phyloP scores from a whole-genome alignment of 257 asterid species.

The Thymus mandschuricus region DNA sequence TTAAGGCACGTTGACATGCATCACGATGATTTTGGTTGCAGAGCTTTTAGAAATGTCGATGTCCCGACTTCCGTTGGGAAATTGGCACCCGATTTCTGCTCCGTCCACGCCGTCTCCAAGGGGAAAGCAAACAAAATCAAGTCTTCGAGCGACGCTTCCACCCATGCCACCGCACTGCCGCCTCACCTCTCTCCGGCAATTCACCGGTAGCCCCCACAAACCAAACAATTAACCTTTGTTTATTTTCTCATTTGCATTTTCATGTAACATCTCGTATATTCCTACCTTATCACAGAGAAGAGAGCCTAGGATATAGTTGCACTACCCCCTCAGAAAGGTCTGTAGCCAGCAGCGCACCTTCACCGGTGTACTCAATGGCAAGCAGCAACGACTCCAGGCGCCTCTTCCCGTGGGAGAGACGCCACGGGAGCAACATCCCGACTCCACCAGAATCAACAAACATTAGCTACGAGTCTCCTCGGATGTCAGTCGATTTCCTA shows the following conservation, averaged over 20 bases:
- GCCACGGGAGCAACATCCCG: slow-evolving; percentile 25
- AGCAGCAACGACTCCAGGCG: slow-evolving; percentile 26
- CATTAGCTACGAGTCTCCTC: slow-evolving; percentile 33
- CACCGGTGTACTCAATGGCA: slow-evolving; percentile 28
- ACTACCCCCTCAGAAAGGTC: slow-evolving; percentile 20
- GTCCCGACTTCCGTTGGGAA: slow-evolving; percentile 54
- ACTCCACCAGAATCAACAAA: slow-evolving; percentile 32
- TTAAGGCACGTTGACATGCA: neutral
- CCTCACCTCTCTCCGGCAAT: slow-evolving; percentile 18
- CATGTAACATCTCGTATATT: slow-evolving; percentile 2
- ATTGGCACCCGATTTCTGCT: slow-evolving; percentile 62
- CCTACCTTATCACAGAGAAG: slow-evolving; percentile 41
- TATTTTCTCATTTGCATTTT: neutral
- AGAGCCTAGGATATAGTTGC: slow-evolving; percentile 21
- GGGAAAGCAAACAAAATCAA: slow-evolving; percentile 46
- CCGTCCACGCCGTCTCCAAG: slow-evolving; percentile 59
- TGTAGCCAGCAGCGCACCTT: slow-evolving; percentile 31
- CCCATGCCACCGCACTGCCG: slow-evolving; percentile 30
- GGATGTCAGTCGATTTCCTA: slow-evolving; percentile 9
- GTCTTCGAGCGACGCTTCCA: slow-evolving; percentile 44
- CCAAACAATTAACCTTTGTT: neutral
- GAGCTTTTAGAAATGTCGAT: slow-evolving; percentile 70
- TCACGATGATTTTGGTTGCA: slow-evolving; percentile 16
- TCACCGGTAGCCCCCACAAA: neutral
- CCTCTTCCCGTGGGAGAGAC: slow-evolving; percentile 32